Percentiles rank a stretch among this genome's conserved stretches.
These are phyloP conservation scores for Gossypium sturtianum DNA, from an alignment of 345 rosid genomes.

Conservation along the genomic window DNA sequence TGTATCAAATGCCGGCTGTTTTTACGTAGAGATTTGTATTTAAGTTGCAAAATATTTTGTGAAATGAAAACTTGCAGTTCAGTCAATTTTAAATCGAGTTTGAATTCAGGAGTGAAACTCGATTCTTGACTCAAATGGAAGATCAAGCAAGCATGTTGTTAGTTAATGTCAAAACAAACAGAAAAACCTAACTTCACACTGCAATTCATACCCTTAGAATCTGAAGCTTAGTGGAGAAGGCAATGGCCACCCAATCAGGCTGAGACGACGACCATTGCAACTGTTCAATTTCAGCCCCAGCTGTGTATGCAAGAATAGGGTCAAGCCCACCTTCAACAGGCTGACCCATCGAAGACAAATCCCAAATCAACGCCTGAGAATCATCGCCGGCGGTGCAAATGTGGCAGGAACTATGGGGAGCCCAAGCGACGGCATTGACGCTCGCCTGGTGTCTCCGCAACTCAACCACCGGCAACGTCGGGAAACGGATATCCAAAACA, in stretches of 20 bases:
- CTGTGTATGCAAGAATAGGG: constrained; percentile 86
- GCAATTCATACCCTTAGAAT: constrained; percentile 80
- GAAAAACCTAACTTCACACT: not conserved
- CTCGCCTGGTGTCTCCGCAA: constrained; percentile 86
- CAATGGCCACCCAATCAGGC: constrained; percentile 99
- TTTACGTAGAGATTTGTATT: too few relatives aligned
- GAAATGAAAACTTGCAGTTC: too few relatives aligned
- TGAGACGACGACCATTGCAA: constrained; percentile 95
- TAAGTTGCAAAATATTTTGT: too few relatives aligned
- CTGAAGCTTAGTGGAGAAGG: constrained; percentile 86
- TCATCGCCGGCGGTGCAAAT: constrained; percentile 96
- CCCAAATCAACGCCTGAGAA: constrained; percentile 96
- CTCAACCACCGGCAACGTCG: constrained; percentile 87
- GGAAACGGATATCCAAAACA: constrained; percentile 85
- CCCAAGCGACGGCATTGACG: constrained; percentile 94
- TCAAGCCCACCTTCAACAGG: constrained; percentile 91
- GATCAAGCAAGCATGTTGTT: not conserved
- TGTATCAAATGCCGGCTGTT: too few relatives aligned
- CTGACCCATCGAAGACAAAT: constrained; percentile 86
- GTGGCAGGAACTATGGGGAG: constrained; percentile 91
- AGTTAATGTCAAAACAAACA: not conserved
- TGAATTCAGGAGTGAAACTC: too few relatives aligned
- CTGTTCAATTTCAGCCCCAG: constrained; percentile 95
- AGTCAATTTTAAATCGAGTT: too few relatives aligned
- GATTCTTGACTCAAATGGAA: too few relatives aligned